Conservation (phyloP, 768 basidiomycete species). For the Termitomyces bulborhizus region DNA sequence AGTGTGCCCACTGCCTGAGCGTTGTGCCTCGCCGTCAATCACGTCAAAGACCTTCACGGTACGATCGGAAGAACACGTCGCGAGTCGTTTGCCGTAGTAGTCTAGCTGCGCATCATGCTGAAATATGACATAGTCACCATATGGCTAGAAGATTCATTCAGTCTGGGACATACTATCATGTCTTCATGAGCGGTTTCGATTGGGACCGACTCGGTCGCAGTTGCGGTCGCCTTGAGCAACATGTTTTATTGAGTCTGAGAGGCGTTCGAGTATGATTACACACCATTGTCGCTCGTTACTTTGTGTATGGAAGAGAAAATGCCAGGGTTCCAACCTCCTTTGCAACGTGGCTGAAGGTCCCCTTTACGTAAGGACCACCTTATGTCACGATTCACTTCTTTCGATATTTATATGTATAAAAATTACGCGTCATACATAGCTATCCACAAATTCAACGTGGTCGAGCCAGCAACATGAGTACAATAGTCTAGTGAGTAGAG, state of each 20-base stretch:
- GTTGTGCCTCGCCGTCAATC: slow-evolving; percentile 77
- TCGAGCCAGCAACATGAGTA: neutral
- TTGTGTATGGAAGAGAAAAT: neutral
- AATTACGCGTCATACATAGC: neutral
- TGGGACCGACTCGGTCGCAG: slow-evolving; percentile 63
- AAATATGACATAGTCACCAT: neutral
- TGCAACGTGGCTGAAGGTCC: neutral
- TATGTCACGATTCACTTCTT: neutral
- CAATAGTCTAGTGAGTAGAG: slow-evolving; percentile 4
- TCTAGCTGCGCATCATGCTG: slow-evolving; percentile 99
- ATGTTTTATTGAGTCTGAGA: neutral
- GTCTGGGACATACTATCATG: slow-evolving; percentile 78
- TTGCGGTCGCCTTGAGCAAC: slow-evolving; percentile 36
- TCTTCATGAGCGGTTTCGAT: slow-evolving; percentile 97
- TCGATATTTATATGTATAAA: no score
- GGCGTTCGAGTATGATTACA: neutral
- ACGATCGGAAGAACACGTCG: slow-evolving; percentile 94
- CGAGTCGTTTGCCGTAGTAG: slow-evolving; percentile 95
- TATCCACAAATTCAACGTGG: neutral
- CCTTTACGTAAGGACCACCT: neutral
- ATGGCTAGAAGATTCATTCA: neutral
- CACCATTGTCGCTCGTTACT: slow-evolving; percentile 8
- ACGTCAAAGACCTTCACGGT: slow-evolving; percentile 95
- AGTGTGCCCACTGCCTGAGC: slow-evolving; percentile 57
- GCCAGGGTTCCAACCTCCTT: neutral